phyloP scores from a whole-genome alignment of 2,329 filamentous ascomycete genomes.

The Colletotrichum sp. region DNA sequence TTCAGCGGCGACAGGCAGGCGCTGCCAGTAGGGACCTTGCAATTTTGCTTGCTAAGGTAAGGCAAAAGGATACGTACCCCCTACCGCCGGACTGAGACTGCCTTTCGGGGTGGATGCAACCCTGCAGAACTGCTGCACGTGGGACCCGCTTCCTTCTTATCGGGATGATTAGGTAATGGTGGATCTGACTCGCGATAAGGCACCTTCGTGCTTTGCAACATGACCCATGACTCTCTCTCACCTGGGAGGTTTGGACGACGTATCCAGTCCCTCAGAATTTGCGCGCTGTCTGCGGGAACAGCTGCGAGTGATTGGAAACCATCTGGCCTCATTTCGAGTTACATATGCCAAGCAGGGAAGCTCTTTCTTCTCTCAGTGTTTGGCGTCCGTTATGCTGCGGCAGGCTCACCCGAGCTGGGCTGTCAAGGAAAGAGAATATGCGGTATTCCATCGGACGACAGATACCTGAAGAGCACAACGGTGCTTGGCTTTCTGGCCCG shows the following conservation, averaged over 20 bases:
- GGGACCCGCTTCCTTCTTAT: not conserved
- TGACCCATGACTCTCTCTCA: constrained; percentile 13
- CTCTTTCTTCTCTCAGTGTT: not conserved
- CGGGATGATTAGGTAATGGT: not conserved
- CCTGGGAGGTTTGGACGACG: not conserved
- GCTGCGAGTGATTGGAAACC: not conserved
- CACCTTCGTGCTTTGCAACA: constrained; percentile 1
- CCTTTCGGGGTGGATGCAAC: not conserved
- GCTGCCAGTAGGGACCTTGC: constrained; percentile 2
- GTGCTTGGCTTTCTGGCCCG: not conserved
- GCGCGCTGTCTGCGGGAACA: not conserved
- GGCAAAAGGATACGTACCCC: constrained; percentile 17
- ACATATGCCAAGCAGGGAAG: not conserved
- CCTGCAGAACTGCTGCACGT: not conserved
- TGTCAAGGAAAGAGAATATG: constrained; percentile 1
- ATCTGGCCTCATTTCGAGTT: not conserved
- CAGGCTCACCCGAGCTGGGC: not conserved
- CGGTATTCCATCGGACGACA: not conserved
- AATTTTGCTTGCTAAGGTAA: constrained; percentile 5
- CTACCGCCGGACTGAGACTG: not conserved
- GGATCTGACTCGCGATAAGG: constrained; percentile 19
- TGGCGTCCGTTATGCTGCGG: not conserved
- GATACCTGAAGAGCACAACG: not conserved
- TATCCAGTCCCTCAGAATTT: constrained; percentile 3
- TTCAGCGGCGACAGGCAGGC: constrained; percentile 11